Conservation (phyloP, 2,329 filamentous ascomycete species). For the Apiospora pterosperma region DNA sequence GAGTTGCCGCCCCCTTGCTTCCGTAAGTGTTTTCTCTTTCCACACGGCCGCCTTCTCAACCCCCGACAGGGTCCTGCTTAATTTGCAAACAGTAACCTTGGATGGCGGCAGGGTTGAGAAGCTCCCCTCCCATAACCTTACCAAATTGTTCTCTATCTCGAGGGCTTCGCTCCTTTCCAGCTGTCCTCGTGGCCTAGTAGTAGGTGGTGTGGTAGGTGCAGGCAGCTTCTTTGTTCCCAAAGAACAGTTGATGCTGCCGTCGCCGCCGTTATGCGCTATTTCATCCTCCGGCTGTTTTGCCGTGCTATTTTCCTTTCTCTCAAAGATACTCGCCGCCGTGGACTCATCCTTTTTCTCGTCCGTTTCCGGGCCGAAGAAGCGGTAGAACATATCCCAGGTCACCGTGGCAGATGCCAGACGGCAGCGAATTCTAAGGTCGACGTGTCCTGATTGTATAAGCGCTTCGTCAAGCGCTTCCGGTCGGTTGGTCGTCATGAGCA, state of each 20-base stretch:
- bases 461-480: slow-evolving; percentile 83
- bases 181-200: neutral
- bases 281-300: neutral
- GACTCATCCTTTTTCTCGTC: too few species aligned
- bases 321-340: neutral
- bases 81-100: neutral
- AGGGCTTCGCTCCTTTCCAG: neutral
- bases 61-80: neutral
- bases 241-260: neutral
- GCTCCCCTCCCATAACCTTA: neutral
- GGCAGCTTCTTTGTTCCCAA: neutral
- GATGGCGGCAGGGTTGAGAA: neutral
- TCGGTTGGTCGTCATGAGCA: slow-evolving; percentile 92
- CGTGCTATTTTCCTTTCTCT: neutral
- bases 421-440: slow-evolving; percentile 48
- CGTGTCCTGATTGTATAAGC: slow-evolving; percentile 79
- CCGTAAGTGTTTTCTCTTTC: neutral
- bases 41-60: neutral
- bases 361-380: neutral
- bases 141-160: neutral
- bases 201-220: neutral
- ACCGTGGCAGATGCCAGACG: neutral
- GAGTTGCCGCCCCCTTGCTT: neutral
- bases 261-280: neutral
- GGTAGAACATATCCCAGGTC: neutral